These are phyloP conservation scores for Phlegmacium glaucopus DNA, from an alignment of 768 basidiomycete genomes.

Conservation along the genomic window DNA sequence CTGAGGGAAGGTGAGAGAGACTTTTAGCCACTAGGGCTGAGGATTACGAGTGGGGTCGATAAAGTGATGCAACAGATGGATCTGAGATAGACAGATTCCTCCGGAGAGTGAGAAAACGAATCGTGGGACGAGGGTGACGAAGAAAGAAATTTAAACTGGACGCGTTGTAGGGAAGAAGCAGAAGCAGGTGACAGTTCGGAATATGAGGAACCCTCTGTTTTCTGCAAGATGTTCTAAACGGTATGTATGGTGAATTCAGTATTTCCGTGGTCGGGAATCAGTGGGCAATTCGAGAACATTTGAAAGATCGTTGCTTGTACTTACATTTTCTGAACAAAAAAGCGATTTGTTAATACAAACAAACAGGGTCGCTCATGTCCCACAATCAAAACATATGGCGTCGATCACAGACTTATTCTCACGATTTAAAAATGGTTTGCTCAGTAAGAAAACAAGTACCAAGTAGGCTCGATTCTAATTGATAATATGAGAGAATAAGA, in stretches of 20 bases:
- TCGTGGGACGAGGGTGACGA: slow-evolving; percentile 29
- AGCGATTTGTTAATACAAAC: slow-evolving; percentile 9
- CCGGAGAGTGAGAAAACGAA: slow-evolving; percentile 32
- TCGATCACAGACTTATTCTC: not conserved
- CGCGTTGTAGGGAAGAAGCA: slow-evolving; percentile 30
- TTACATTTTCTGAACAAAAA: slow-evolving; percentile 1
- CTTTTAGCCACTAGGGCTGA: slow-evolving; percentile 12
- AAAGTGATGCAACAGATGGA: slow-evolving; percentile 25
- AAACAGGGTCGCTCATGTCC: not conserved
- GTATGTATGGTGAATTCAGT: no score
- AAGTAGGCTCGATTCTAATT: no score
- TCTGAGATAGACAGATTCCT: slow-evolving; percentile 26
- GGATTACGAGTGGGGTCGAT: slow-evolving; percentile 29
- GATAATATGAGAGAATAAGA: no score
- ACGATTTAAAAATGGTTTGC: no score
- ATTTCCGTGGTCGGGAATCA: no score
- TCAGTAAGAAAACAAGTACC: no score
- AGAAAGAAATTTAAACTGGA: slow-evolving; percentile 34
- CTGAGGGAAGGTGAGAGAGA: slow-evolving; percentile 17
- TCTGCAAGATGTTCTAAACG: no score
- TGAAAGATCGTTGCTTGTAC: slow-evolving; percentile 2
- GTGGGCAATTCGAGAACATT: no score
- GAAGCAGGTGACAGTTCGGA: slow-evolving; percentile 37
- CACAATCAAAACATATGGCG: not conserved
- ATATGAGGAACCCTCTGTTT: slow-evolving; percentile 41